phyloP scores from a whole-genome alignment of 805 yeast genomes.

The Pichia gijzeniarum region DNA sequence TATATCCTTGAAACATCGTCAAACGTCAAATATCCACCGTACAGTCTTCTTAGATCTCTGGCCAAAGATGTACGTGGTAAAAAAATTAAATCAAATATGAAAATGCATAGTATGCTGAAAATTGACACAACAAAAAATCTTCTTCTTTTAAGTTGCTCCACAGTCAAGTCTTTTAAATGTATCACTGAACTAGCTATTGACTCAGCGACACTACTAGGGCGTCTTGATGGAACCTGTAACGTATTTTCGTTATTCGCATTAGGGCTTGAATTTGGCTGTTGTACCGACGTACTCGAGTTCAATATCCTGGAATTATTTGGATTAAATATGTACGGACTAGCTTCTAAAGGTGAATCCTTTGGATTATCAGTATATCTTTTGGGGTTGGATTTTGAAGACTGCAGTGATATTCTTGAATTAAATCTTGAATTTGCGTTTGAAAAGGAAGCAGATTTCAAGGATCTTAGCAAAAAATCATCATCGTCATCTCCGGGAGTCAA shows the following conservation, averaged over 20 bases:
- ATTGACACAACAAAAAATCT: slow-evolving; percentile 28
- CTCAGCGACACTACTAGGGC: slow-evolving; percentile 18
- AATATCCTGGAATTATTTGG: slow-evolving; percentile 3
- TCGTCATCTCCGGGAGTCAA: slow-evolving; percentile 8
- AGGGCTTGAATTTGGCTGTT: neutral
- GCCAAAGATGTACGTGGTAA: slow-evolving; percentile 79
- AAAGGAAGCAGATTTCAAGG: slow-evolving; percentile 7
- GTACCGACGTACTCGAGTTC: neutral
- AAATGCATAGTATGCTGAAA: slow-evolving; percentile 39
- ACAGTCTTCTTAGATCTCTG: slow-evolving; percentile 72
- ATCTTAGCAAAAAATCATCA: slow-evolving; percentile 7
- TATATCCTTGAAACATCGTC: slow-evolving; percentile 65
- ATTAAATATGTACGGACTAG: slow-evolving; percentile 2
- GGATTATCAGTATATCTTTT: slow-evolving; percentile 9
- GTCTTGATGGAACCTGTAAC: neutral
- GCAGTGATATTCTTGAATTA: slow-evolving; percentile 2
- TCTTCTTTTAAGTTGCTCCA: slow-evolving; percentile 26
- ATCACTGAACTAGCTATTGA: slow-evolving; percentile 25
- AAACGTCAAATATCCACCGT: slow-evolving; percentile 56
- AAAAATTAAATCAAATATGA: slow-evolving; percentile 62
- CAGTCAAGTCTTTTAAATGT: slow-evolving; percentile 23
- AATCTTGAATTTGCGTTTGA: slow-evolving; percentile 1
- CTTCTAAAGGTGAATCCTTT: neutral
- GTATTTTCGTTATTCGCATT: neutral
- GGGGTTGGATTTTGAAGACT: slow-evolving; percentile 1